Evolutionary conservation across 179 eudicot species (phyloP).

Genomic region (Vitellaria paradoxa): DNA sequence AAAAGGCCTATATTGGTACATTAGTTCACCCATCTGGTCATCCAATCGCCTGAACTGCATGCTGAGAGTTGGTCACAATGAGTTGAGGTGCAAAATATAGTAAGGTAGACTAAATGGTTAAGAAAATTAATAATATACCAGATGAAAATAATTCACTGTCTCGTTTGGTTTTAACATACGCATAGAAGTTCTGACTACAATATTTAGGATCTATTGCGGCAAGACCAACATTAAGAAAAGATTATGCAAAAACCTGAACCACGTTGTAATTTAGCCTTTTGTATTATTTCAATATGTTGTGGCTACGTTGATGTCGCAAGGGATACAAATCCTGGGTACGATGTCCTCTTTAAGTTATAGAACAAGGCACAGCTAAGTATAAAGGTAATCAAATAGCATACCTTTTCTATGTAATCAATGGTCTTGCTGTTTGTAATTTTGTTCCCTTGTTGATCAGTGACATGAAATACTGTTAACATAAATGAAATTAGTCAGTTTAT

Average conservation of each 20-base stretch:
- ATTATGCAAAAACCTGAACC: not conserved
- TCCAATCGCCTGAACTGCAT: not conserved
- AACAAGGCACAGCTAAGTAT: not conserved
- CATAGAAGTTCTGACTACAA: not conserved
- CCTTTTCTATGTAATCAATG: constrained; percentile 62
- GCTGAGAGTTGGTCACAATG: not conserved
- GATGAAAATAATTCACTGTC: not conserved
- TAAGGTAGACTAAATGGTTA: not conserved
- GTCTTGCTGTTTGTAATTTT: constrained; percentile 53
- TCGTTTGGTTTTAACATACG: not conserved
- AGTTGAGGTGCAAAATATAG: not conserved
- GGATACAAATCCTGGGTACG: not conserved
- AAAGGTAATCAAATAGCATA: constrained; percentile 18
- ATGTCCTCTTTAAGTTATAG: not conserved
- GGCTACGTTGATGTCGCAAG: no score
- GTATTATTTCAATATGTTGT: not conserved
- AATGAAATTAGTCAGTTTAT: constrained; percentile 2
- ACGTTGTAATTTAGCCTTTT: not conserved
- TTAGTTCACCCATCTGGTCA: not conserved
- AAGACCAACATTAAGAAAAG: not conserved
- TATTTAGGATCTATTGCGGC: not conserved
- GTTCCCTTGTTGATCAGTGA: constrained; percentile 63
- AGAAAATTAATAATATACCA: not conserved
- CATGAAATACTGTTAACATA: constrained; percentile 63
- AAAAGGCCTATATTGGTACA: not conserved